Conservation (phyloP, 495 filamentous ascomycete species). For the Aspergillus steynii region DNA sequence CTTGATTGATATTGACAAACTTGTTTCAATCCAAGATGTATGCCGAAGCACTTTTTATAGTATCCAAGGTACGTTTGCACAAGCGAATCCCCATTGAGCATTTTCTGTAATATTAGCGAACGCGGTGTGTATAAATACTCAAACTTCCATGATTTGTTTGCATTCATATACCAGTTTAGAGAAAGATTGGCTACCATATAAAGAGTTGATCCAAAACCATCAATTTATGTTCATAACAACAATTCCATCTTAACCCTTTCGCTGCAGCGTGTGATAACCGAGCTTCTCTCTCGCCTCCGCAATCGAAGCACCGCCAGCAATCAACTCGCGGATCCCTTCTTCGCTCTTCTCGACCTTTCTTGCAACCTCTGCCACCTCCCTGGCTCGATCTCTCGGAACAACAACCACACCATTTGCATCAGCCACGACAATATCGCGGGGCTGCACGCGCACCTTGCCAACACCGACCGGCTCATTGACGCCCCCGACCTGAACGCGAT, state of each 20-base stretch:
- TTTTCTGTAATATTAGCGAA: too few species aligned
- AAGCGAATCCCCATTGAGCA: too few species aligned
- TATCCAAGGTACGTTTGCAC: too few species aligned
- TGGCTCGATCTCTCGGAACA: slow-evolving; percentile 22
- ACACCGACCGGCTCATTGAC: slow-evolving; percentile 22
- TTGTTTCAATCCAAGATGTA: too few species aligned
- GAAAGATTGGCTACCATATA: background rate
- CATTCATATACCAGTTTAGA: too few species aligned
- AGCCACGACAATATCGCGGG: slow-evolving; percentile 25
- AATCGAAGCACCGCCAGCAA: slow-evolving; percentile 19
- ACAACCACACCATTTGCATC: slow-evolving; percentile 27
- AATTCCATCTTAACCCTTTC: slow-evolving; percentile 10
- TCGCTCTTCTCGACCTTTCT: slow-evolving; percentile 16
- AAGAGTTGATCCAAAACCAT: background rate
- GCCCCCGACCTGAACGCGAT: slow-evolving; percentile 22
- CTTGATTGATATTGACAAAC: background rate
- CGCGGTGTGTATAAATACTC: too few species aligned
- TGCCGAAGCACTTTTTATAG: too few species aligned
- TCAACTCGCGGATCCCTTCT: slow-evolving; percentile 16
- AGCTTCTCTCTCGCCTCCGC: slow-evolving; percentile 18
- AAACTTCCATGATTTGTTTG: too few species aligned
- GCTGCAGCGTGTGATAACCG: slow-evolving; percentile 22
- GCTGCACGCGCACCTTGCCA: slow-evolving; percentile 19
- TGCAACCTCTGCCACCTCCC: slow-evolving; percentile 21
- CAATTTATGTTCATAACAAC: background rate